These are phyloP conservation scores for Penicillium sp. DNA, from an alignment of 2,329 filamentous ascomycete genomes.

Conservation along the genomic window DNA sequence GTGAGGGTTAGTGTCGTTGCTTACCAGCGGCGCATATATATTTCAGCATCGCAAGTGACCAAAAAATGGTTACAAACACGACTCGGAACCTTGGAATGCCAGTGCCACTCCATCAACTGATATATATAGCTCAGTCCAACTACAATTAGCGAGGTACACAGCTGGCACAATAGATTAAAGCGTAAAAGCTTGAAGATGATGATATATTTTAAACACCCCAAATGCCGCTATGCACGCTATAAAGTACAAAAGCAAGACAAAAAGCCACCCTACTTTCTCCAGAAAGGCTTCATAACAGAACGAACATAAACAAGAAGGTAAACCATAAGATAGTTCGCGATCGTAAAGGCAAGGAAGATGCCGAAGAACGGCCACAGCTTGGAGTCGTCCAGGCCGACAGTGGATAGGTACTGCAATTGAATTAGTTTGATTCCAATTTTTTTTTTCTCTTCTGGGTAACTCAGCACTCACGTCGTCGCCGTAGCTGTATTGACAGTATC, in stretches of 20 bases:
- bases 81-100: too few relatives aligned
- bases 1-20: too few relatives aligned
- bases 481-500: conserved; percentile 75
- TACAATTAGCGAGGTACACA: too few relatives aligned
- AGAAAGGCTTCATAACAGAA: conserved; percentile 37
- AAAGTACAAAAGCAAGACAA: background rate
- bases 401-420: conserved; percentile 32
- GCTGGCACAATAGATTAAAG: too few relatives aligned
- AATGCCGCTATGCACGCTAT: conserved; percentile 1
- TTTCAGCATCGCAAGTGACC: too few relatives aligned
- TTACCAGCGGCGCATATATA: too few relatives aligned
- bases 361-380: conserved; percentile 42
- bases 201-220: background rate
- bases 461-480: conserved; percentile 38
- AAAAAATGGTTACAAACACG: too few relatives aligned
- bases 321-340: conserved; percentile 41
- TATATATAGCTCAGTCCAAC: too few relatives aligned
- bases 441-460: background rate
- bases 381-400: conserved; percentile 34
- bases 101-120: too few relatives aligned
- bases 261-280: conserved; percentile 24
- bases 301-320: conserved; percentile 39
- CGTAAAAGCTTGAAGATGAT: too few relatives aligned
- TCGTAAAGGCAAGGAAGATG: conserved; percentile 38
- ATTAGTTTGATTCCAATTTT: conserved; percentile 6